Base-by-base conservation (phyloP, 306 rosid genomes). In the Casuarina equisetifolia region DNA sequence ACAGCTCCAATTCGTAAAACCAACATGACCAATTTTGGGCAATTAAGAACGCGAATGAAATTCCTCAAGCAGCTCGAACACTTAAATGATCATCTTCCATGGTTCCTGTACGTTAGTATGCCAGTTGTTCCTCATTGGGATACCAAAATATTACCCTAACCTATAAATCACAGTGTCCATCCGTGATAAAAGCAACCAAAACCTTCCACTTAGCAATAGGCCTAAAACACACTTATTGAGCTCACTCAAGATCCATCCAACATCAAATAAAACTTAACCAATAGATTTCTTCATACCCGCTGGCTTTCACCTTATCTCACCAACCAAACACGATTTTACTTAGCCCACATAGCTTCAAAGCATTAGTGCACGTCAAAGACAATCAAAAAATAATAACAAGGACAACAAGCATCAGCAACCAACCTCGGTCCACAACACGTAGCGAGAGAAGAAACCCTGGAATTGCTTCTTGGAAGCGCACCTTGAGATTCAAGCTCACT, bases 401-500 rank as follows among this genome's bases (percentile, higher is more conserved):
- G 9, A 53, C 39, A 46, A 43, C 11, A 40, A 59, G 74, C 25
- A 52, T 50, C 62, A 36, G 49, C 75, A 66, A 88, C 95, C 63
- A 80, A 95, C 99, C 98, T 96, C 75, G 99, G 99, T 82, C 99
- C 99, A 79, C 99, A 96, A 73, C 99, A 96, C 2, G 98, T 96
- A 68, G 99, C 99, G 69, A 96, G 97, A 17, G 99, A 95, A 39
- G 98, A 95, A 86, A 92, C 97, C 82, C 98, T 92, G 2, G 98
- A 92, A 92, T 95, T 95, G 83, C 99, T 96, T 81, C 96, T 88
- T 2, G 99, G 99, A 79, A 96, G 91, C 45, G 97, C 98, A 39
- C 97, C 98, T 85, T 92, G 99, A n/a, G 99, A 92, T 87, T 96
- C 99, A 1, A 96, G 98, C 94, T 96, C 98, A 39, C 98, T 90